phyloP scores from a whole-genome alignment of 2,329 filamentous ascomycete species.

The Diaporthe amygdali region DNA sequence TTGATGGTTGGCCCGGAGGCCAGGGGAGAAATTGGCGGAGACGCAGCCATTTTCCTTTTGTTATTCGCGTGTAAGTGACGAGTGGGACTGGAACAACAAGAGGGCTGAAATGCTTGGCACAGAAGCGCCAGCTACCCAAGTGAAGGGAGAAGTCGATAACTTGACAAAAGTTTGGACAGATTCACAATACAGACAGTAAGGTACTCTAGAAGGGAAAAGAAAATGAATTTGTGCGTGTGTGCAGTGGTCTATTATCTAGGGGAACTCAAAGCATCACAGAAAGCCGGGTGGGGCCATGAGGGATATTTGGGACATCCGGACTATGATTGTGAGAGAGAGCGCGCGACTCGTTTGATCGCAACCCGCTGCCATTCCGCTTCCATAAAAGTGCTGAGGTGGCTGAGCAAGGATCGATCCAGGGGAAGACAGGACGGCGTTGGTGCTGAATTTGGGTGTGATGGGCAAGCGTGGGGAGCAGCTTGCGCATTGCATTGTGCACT shows the following conservation, averaged over 20 bases:
- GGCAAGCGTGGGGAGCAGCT: background rate
- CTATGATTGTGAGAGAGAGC: background rate
- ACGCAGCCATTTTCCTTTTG: background rate
- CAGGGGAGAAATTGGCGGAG: background rate
- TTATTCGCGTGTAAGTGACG: background rate
- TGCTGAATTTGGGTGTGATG: background rate
- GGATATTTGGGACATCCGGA: constrained; percentile 18
- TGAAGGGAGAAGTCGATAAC: background rate
- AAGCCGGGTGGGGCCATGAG: constrained; percentile 17
- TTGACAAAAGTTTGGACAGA: background rate
- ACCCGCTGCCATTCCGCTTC: background rate
- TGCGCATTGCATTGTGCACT: background rate
- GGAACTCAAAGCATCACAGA: background rate
- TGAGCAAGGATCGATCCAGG: constrained; percentile 1
- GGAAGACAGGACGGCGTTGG: background rate
- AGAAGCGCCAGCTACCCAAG: constrained; percentile 6
- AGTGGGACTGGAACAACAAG: background rate
- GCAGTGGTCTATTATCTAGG: background rate
- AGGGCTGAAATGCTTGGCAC: constrained; percentile 13
- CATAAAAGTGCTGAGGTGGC: constrained; percentile 10
- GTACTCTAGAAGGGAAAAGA: background rate
- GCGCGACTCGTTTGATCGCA: background rate
- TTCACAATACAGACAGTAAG: background rate
- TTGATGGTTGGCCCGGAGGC: constrained; percentile 20
- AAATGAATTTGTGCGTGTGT: background rate